A percentile compares a stretch with the other conserved stretches of the same genome.
phyloP scores from a whole-genome alignment of 495 filamentous ascomycete genomes.

The Tuber borchii region DNA sequence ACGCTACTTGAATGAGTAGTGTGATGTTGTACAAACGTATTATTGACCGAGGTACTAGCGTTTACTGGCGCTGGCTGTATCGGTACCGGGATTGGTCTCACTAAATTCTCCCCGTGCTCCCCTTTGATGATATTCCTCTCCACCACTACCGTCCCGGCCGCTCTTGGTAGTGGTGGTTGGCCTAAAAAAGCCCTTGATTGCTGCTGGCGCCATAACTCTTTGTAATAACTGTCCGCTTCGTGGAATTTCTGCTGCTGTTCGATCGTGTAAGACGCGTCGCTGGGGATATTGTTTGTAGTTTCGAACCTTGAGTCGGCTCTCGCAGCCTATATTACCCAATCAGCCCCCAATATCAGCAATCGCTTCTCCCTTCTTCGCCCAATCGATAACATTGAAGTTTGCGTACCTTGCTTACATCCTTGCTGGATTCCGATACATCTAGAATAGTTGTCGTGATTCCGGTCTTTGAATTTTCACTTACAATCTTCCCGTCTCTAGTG shows the following conservation, averaged over 20 bases:
- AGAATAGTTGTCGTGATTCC: conserved; percentile 1
- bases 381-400: background rate
- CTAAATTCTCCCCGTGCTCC: background rate
- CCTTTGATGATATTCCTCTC: conserved; percentile 2
- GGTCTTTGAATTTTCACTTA: conserved; percentile 6
- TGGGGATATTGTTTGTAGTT: conserved; percentile 10
- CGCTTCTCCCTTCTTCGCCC: background rate
- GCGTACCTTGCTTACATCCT: conserved; percentile 16
- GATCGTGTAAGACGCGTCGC: conserved; percentile 22
- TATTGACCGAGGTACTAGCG: conserved; percentile 27
- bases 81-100: conserved; percentile 26
- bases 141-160: conserved; percentile 9
- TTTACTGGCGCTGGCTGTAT: conserved; percentile 18
- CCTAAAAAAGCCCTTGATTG: conserved; percentile 3
- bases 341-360: conserved; percentile 10
- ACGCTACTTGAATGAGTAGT: conserved; percentile 20
- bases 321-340: conserved; percentile 20
- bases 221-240: conserved; percentile 14
- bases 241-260: conserved; percentile 21
- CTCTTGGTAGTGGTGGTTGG: conserved; percentile 4
- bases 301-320: conserved; percentile 29
- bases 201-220: background rate
- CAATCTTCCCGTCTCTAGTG: conserved; percentile 10
- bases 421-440: conserved; percentile 1
- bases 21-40: conserved; percentile 14